Evolutionary conservation across 805 yeast genomes (phyloP).

Genomic region (Spencermartinsiella europaea): DNA sequence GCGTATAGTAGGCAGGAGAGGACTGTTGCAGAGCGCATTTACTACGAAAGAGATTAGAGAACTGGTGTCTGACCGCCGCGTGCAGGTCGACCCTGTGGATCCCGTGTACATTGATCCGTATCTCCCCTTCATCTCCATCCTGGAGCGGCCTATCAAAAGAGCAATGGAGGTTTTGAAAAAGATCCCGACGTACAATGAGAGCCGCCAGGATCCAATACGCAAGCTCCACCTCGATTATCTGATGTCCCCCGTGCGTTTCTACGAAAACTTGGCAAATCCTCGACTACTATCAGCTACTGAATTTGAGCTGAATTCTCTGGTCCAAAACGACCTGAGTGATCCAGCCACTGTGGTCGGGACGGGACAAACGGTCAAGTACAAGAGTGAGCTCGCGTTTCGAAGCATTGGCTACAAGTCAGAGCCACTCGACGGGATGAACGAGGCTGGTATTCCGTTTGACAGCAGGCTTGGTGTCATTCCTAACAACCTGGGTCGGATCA

Average conservation of each 20-base stretch:
- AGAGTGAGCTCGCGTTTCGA: slow-evolving; percentile 64
- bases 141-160: slow-evolving; percentile 58
- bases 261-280: slow-evolving; percentile 33
- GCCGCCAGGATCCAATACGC: slow-evolving; percentile 47
- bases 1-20: slow-evolving; percentile 78
- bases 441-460: slow-evolving; percentile 47
- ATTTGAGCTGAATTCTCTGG: slow-evolving; percentile 46
- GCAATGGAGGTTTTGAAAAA: slow-evolving; percentile 58
- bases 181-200: slow-evolving; percentile 35
- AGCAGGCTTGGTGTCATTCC: slow-evolving; percentile 39
- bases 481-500: slow-evolving; percentile 43
- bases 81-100: slow-evolving; percentile 42
- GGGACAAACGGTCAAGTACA: slow-evolving; percentile 27
- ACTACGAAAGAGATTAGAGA: slow-evolving; percentile 91
- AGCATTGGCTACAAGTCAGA: slow-evolving; percentile 80
- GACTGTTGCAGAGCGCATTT: slow-evolving; percentile 74
- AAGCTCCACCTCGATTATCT: slow-evolving; percentile 55
- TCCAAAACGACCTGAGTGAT: slow-evolving; percentile 35
- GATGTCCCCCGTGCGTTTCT: slow-evolving; percentile 54
- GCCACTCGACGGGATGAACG: slow-evolving; percentile 55
- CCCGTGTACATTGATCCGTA: slow-evolving; percentile 32
- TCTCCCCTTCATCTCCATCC: slow-evolving; percentile 25
- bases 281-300: slow-evolving; percentile 40
- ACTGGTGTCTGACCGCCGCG: slow-evolving; percentile 52
- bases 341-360: slow-evolving; percentile 36